Conservation (phyloP, 1,284 basidiomycete species). For the Trametes polyzona region DNA sequence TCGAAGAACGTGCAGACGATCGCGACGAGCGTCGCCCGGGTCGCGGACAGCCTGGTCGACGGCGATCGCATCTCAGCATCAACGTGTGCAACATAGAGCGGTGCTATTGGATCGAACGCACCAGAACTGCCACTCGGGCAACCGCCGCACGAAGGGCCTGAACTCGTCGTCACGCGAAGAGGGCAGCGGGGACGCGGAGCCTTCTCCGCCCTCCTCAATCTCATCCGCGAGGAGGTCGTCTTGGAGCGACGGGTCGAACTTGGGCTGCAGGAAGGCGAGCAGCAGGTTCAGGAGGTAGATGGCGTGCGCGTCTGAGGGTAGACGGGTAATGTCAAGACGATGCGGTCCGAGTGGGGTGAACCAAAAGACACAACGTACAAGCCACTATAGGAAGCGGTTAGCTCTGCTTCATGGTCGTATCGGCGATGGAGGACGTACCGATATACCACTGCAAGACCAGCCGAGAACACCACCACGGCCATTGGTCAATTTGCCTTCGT, state of each 20-base stretch:
- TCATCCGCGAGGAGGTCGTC: conserved; percentile 94
- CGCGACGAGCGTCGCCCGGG: conserved; percentile 85
- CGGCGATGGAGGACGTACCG: conserved; percentile 48
- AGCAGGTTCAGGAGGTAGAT: conserved; percentile 94
- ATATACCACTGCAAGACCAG: conserved; percentile 85
- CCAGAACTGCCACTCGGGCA: conserved; percentile 98
- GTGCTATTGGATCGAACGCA: conserved; percentile 43
- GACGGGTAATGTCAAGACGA: no score
- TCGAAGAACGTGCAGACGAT: conserved; percentile 81
- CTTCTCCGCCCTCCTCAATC: conserved; percentile 88
- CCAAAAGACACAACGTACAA: no score
- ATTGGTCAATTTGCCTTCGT: not conserved
- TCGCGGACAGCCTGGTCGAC: conserved; percentile 82
- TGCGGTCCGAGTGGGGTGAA: no score
- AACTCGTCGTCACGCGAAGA: conserved; percentile 88
- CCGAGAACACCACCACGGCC: not conserved
- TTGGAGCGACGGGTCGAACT: conserved; percentile 95
- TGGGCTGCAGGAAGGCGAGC: conserved; percentile 88
- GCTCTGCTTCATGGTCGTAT: not conserved
- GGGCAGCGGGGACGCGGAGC: conserved; percentile 45
- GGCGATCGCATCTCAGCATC: no score
- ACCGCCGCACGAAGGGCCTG: conserved; percentile 92
- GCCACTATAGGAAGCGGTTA: conserved; percentile 50
- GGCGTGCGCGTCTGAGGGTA: conserved; percentile 82
- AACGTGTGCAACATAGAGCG: no score